Evolutionary conservation across 768 basidiomycete genomes (phyloP).

Genomic region (Naganishia vishniacii): DNA sequence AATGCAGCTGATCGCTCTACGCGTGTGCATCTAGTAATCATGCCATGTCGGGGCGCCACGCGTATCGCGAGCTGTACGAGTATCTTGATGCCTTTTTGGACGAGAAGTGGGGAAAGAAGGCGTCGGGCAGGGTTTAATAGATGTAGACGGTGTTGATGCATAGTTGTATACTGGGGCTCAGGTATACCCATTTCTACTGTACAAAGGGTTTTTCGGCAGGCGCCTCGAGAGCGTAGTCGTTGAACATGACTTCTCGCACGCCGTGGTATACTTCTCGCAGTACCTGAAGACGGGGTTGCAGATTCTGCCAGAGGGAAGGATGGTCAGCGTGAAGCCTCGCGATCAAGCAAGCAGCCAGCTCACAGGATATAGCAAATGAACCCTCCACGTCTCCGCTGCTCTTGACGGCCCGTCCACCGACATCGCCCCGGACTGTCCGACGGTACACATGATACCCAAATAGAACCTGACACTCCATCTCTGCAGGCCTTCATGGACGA

Average conservation of each 20-base stretch:
- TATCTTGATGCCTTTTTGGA: conserved; percentile 75
- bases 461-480: conserved; percentile 38
- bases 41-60: conserved; percentile 65
- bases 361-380: too few species aligned
- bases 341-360: background rate
- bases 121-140: background rate
- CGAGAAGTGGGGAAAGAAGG: conserved; percentile 74
- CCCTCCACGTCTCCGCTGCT: too few species aligned
- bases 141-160: background rate
- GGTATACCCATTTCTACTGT: background rate
- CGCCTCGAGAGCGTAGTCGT: conserved; percentile 30
- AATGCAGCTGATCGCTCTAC: conserved; percentile 24
- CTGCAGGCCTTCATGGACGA: conserved; percentile 39
- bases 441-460: conserved; percentile 31
- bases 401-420: too few species aligned
- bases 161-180: conserved; percentile 12
- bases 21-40: conserved; percentile 63
- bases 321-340: background rate
- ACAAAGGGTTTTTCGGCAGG: background rate
- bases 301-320: conserved; percentile 25
- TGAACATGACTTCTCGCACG: conserved; percentile 34
- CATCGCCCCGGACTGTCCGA: background rate
- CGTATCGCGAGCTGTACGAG: conserved; percentile 76
- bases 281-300: conserved; percentile 30
- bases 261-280: conserved; percentile 40